phyloP scores from a whole-genome alignment of 2,329 filamentous ascomycete genomes.

The Ceratocystis lukuohia region DNA sequence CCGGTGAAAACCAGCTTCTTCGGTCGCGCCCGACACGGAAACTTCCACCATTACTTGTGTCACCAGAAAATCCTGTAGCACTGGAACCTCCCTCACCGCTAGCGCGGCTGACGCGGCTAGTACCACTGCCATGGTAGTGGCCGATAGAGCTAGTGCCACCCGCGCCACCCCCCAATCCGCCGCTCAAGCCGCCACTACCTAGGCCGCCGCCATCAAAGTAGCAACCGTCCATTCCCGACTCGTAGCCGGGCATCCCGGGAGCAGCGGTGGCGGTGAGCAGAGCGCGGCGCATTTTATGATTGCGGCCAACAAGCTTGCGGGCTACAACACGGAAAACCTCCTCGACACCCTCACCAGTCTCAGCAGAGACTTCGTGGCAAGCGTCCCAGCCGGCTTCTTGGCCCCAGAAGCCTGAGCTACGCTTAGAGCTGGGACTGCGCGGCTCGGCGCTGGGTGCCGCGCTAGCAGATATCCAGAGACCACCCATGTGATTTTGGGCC shows the following conservation, averaged over 20 bases:
- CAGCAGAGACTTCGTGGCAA: slow-evolving; percentile 91
- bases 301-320: slow-evolving; percentile 50
- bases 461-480: slow-evolving; percentile 17
- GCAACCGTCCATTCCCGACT: slow-evolving; percentile 32
- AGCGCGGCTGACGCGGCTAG: slow-evolving; percentile 34
- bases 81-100: slow-evolving; percentile 37
- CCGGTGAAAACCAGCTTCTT: slow-evolving; percentile 45
- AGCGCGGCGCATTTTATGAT: slow-evolving; percentile 48
- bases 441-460: slow-evolving; percentile 33
- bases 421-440: slow-evolving; percentile 48
- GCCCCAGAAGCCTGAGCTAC: slow-evolving; percentile 71
- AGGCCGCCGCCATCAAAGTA: slow-evolving; percentile 39
- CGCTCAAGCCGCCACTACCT: no score
- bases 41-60: slow-evolving; percentile 28
- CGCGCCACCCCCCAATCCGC: no score
- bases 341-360: slow-evolving; percentile 88
- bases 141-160: slow-evolving; percentile 23
- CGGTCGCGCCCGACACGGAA: slow-evolving; percentile 46
- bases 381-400: slow-evolving; percentile 93
- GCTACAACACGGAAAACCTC: slow-evolving; percentile 74
- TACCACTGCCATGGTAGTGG: neutral
- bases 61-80: slow-evolving; percentile 18
- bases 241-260: slow-evolving; percentile 36
- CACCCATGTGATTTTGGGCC: slow-evolving; percentile 18
- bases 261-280: slow-evolving; percentile 41